Conservation (phyloP, 192 early-diverging fungal genomes). For the Geranomyces variabilis region DNA sequence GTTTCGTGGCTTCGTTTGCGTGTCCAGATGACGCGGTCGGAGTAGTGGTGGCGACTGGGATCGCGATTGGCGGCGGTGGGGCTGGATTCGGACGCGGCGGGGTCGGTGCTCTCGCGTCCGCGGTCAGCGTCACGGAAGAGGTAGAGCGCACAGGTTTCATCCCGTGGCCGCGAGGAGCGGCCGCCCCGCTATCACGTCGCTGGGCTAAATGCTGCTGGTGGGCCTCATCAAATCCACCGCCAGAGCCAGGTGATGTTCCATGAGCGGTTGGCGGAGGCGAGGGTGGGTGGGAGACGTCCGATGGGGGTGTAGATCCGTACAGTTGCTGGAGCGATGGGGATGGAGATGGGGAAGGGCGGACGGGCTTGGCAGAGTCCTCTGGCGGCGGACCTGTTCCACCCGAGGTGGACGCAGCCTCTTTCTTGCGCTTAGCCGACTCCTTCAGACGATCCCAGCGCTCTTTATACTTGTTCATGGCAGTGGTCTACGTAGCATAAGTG, state of each 20-base stretch:
- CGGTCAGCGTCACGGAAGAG: neutral
- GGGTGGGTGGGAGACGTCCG: conserved; percentile 9
- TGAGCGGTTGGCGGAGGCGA: conserved; percentile 11
- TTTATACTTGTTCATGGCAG: conserved; percentile 67
- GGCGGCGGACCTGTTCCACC: neutral
- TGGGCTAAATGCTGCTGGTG: neutral
- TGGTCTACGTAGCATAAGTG: conserved; percentile 16
- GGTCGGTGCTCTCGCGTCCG: neutral
- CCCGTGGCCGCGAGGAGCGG: neutral
- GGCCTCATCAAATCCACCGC: neutral
- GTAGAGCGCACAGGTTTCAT: neutral
- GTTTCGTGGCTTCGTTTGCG: neutral
- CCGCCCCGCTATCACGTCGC: neutral
- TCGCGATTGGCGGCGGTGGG: neutral
- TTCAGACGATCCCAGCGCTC: conserved; percentile 81
- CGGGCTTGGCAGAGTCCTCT: neutral
- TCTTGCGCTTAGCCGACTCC: conserved; percentile 68
- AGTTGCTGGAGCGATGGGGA: neutral
- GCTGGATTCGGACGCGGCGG: neutral
- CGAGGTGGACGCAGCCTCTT: conserved; percentile 38
- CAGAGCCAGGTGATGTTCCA: conserved; percentile 8
- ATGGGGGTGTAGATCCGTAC: neutral
- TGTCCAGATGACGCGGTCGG: neutral
- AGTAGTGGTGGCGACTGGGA: neutral
- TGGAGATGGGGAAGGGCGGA: neutral